Evolutionary conservation across 257 asterid genomes (phyloP), one percentile per base, ranked within the genome.

Genomic region (Primulina eburnea): DNA sequence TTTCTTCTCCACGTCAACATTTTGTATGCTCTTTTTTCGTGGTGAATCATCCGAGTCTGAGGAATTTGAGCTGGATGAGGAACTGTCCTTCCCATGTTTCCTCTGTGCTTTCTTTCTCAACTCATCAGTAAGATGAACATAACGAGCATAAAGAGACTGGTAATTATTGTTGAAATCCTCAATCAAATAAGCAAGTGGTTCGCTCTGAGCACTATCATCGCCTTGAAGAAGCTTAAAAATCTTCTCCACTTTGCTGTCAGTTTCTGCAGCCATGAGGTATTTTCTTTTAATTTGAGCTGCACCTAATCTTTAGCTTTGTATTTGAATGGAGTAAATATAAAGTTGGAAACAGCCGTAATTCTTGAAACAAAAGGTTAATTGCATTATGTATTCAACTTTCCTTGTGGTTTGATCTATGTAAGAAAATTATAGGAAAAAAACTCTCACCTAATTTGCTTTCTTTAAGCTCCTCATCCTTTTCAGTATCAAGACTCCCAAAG

Each of bases 121-220:
- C 76, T 83, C 89, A 66, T 87, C 92, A 3, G 91, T 89, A 63
- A 91, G 93, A 84, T 88, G 83, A 81, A 84, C 97, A 33, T 91
- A 94, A 67, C 88, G 86, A 14, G 74, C 77, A 65, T 80, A 91
- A 10, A 94, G 94, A 62, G 92, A 77, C 80, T 81, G 79, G 83
- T 89, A 94, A 17, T 85, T 85, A 63, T 77, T 80, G 80, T 84
- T 84, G 70, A 94, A 85, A 69, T 89, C 92, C 81, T 81, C 82
- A 43, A 94, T 69, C 75, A 89, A 61, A 67, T 71, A 71, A 30
- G 79, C 76, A 77, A 91, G 73, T 14, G 87, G 75, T 69, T 81
- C 93, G 73, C 87, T 84, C 66, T 61, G 89, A 40, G 82, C 89
- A 56, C 73, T 59, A 59, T 72, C 78, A 60, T 79, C 92, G 67